Evolutionary conservation across 257 asterid genomes (phyloP), one percentile per base, ranked within the genome.

Genomic region (Haberlea rhodopensis): DNA sequence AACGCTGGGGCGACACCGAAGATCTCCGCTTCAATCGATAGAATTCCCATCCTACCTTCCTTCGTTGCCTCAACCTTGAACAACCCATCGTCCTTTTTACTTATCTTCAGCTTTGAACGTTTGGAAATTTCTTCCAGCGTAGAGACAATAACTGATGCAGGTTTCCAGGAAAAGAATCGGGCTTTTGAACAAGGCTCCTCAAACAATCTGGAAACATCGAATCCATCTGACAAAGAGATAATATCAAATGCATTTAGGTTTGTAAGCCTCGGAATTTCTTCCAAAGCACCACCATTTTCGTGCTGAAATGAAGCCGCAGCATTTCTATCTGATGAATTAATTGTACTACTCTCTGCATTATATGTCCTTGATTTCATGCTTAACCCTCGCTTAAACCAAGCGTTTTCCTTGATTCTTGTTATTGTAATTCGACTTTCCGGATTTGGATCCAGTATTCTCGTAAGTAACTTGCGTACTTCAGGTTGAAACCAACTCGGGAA

Each of bases 201-300:
- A 16, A 92, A 89, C 74, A 91, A 57, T 64, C 85, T 72, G 1
- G 95, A 78, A 21, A 91, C 69, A 77, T 91, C 89, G 25, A 89
- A 89, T 48, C 95, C 95, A 55, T 85, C 74, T 8, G 87, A 89
- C 28, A 87, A 69, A 40, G 96, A 85, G 51, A 91, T 87, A 55
- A 91, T 79, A 70, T 87, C 95, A 61, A 89, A 91, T 22, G 98
- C 98, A 71, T 91, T 89, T 21, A 85, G 61, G 69, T 78, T 71
- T 6, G 91, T 61, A 51, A 85, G 69, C 60, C 73, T 73, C 8
- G 69, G 60, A 21, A 5, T 20, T 1, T 73, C 81, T 8, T 71
- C 58, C 4, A 66, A 37, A 2, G 43, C 16, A 31, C 69, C 57
- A 19, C 54, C 59, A 22, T 40, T 55, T 52, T 54, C 70, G 5